These are phyloP conservation scores for Botrytis elliptica DNA, from an alignment of 2,329 filamentous ascomycete genomes.

Conservation along the genomic window DNA sequence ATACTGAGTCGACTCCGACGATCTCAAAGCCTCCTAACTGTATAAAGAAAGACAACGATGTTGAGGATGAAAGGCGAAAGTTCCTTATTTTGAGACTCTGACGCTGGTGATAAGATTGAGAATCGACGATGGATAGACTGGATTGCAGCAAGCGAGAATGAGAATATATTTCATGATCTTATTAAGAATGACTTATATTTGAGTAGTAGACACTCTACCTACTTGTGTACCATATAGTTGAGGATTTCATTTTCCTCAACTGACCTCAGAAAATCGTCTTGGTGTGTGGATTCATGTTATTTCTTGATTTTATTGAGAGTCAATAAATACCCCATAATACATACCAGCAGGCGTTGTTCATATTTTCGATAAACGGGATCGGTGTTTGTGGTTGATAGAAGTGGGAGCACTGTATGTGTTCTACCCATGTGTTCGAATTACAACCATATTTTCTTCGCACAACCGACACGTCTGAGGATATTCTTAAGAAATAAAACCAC, in stretches of 20 bases:
- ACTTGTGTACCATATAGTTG: background rate
- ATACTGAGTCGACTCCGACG: no score
- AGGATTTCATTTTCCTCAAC: background rate
- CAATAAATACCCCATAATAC: accelerated
- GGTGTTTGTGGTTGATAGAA: background rate
- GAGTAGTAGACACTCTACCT: background rate
- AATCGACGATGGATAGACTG: background rate
- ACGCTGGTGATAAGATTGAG: background rate
- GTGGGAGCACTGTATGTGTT: background rate
- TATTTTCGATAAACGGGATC: background rate
- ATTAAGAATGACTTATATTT: no score
- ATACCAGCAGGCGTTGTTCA: background rate
- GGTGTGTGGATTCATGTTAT: no score
- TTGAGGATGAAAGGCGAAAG: background rate
- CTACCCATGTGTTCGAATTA: background rate
- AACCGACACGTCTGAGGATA: no score
- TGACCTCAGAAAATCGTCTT: no score
- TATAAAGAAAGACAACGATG: background rate
- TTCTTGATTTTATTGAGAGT: background rate
- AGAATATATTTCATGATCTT: no score
- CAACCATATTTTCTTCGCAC: background rate
- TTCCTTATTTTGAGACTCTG: no score
- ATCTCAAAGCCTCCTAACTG: no score
- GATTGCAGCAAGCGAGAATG: background rate
- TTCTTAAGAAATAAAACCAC: background rate